Conservation (phyloP, 768 basidiomycete species). For the Suillus hirtellus region DNA sequence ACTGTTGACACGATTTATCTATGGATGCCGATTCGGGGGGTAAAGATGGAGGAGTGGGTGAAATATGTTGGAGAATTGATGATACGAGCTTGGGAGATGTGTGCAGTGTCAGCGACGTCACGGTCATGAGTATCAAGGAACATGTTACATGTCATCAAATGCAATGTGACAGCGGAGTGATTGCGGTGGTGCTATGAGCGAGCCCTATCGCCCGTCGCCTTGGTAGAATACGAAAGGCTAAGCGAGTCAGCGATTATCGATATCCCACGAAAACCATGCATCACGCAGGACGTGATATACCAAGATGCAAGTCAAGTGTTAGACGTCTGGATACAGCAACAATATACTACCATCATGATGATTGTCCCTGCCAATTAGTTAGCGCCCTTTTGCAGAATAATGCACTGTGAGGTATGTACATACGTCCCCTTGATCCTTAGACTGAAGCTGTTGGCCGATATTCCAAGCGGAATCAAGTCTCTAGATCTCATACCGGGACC, state of each 20-base stretch:
- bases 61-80: constrained; percentile 2
- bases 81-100: constrained; percentile 1
- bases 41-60: not conserved
- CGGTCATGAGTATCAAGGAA: no score
- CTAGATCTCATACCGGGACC: no score
- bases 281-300: not conserved
- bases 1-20: not conserved
- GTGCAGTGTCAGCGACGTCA: not conserved
- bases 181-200: not conserved
- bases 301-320: not conserved
- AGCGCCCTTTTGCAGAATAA: not conserved
- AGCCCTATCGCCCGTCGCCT: not conserved
- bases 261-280: not conserved
- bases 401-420: no score
- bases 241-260: not conserved
- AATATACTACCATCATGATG: not conserved
- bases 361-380: not conserved
- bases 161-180: not conserved
- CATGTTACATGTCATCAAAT: not conserved
- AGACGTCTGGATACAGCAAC: not conserved
- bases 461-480: no score
- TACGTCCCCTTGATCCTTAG: not conserved
- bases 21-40: not conserved
- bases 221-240: not conserved
- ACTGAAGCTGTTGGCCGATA: not conserved